Evolutionary conservation across 2,329 filamentous ascomycete species (phyloP).

Genomic region (Hortaea werneckii): DNA sequence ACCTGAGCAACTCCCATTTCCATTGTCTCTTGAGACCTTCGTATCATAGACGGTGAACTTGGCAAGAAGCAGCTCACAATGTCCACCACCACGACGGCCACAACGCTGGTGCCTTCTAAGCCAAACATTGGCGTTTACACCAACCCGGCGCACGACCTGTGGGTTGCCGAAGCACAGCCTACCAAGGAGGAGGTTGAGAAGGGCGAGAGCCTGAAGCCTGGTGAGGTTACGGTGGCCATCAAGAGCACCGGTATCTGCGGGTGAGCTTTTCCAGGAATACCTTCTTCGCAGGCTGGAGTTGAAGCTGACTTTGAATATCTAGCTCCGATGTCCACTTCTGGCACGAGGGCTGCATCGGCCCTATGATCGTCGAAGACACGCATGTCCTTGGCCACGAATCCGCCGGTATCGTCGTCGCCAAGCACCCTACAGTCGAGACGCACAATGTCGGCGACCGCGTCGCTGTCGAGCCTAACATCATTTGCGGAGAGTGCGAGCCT

Average conservation of each 20-base stretch:
- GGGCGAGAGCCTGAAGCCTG: slow-evolving; percentile 59
- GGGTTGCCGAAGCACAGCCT: slow-evolving; percentile 71
- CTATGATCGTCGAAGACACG: slow-evolving; percentile 81
- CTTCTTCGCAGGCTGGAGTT: not conserved
- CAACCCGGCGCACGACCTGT: slow-evolving; percentile 83
- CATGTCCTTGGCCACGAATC: slow-evolving; percentile 95
- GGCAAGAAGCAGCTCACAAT: too few species aligned
- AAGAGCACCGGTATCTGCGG: slow-evolving; percentile 96
- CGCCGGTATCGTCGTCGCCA: slow-evolving; percentile 69
- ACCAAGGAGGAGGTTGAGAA: slow-evolving; percentile 62
- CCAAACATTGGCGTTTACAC: slow-evolving; percentile 94
- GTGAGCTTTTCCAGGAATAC: slow-evolving; percentile 35
- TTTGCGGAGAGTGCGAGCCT: slow-evolving; percentile 81
- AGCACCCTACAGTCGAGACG: slow-evolving; percentile 66
- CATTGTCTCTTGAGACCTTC: too few species aligned
- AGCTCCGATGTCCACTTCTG: slow-evolving; percentile 96
- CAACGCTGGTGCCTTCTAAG: slow-evolving; percentile 48
- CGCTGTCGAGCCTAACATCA: slow-evolving; percentile 87
- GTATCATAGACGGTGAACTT: too few species aligned
- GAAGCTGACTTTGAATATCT: slow-evolving; percentile 3
- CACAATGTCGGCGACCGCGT: slow-evolving; percentile 83
- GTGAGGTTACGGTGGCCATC: slow-evolving; percentile 79
- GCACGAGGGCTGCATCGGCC: slow-evolving; percentile 89
- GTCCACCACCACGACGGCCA: slow-evolving; percentile 8
- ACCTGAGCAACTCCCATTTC: too few species aligned